Evolutionary conservation across 2,329 filamentous ascomycete species (phyloP), one percentile per base, ranked within the genome.

Genomic region (Aspergillus amoenus): DNA sequence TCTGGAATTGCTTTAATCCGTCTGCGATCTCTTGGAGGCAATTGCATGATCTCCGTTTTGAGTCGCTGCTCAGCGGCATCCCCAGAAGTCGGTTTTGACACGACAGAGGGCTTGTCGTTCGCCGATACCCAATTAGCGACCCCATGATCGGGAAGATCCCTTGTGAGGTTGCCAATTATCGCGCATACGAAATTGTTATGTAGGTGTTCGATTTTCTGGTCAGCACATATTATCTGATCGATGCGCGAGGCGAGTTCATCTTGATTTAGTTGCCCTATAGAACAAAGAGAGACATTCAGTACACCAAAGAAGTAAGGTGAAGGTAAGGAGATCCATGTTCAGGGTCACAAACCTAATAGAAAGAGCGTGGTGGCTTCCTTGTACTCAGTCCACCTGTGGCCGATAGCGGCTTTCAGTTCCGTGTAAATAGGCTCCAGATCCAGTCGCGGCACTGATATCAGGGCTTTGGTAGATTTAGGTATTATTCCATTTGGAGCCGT

Each of bases 71-170:
- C 85, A 42, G 81, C 81, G 54, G 82, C 82, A 75, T 88, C 84
- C 47, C 83, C 83, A 18, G 81, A 80, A 34, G 78, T 76, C 13
- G 80, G 79, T 64, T 81, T 81, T 11, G 76, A 77, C 39, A 79
- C 71, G 52, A 77, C 69, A 9, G 76, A 77, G 15, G 78, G 76
- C 65, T 81, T 81, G 68, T 81, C 79, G 59, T 84, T 85, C 34
- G 84, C 84, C 40, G 82, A 82, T 47, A 88, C 85, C 83, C 84
- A 88, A 64, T 79, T 81, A 59, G 85, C 85, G 57, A 87, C 82
- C 43, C 84, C 84, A 57, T 84, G 81, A 53, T 85, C 83, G 1
- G 85, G 85, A 32, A 82, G 75, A 66, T 88, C 85, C 66, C 84
- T 80, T 58, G 76, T 77, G 21, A 81, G 76, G 64, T 88, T 88